These are phyloP conservation scores for Candida verbasci DNA, from an alignment of 805 yeast species.

Conservation along the genomic window DNA sequence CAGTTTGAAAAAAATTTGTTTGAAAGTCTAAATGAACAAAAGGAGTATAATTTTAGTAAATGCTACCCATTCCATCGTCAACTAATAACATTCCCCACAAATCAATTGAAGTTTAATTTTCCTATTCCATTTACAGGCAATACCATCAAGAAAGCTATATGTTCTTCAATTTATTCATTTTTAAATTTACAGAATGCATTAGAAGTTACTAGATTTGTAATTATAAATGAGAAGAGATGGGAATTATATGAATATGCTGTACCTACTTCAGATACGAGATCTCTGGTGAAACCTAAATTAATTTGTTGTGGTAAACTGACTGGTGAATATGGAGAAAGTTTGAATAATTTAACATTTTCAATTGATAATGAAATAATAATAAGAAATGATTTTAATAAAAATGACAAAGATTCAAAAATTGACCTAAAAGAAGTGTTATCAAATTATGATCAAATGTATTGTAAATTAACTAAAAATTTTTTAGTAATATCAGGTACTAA, in stretches of 20 bases:
- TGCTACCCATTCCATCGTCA: slow-evolving; percentile 80
- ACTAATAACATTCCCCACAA: slow-evolving; percentile 50
- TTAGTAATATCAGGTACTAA: slow-evolving; percentile 68
- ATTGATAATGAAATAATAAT: slow-evolving; percentile 17
- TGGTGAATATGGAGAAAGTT: slow-evolving; percentile 61
- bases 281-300: no score
- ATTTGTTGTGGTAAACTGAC: slow-evolving; percentile 63
- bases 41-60: slow-evolving; percentile 66
- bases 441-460: slow-evolving; percentile 58
- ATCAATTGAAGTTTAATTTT: slow-evolving; percentile 38
- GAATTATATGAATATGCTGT: slow-evolving; percentile 55
- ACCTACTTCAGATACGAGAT: no score
- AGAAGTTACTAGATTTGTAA: slow-evolving; percentile 59
- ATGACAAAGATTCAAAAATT: slow-evolving; percentile 10
- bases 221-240: slow-evolving; percentile 68
- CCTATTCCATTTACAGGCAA: slow-evolving; percentile 17
- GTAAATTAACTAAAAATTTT: slow-evolving; percentile 54
- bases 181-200: slow-evolving; percentile 40
- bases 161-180: slow-evolving; percentile 27
- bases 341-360: slow-evolving; percentile 31
- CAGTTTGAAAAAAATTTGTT: slow-evolving; percentile 17
- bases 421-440: slow-evolving; percentile 32
- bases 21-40: slow-evolving; percentile 28
- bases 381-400: slow-evolving; percentile 25
- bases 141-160: slow-evolving; percentile 21